Evolutionary conservation across 1,284 basidiomycete genomes (phyloP), one percentile per base, ranked within the genome.

Genomic region (Clitocybe nebularis): DNA sequence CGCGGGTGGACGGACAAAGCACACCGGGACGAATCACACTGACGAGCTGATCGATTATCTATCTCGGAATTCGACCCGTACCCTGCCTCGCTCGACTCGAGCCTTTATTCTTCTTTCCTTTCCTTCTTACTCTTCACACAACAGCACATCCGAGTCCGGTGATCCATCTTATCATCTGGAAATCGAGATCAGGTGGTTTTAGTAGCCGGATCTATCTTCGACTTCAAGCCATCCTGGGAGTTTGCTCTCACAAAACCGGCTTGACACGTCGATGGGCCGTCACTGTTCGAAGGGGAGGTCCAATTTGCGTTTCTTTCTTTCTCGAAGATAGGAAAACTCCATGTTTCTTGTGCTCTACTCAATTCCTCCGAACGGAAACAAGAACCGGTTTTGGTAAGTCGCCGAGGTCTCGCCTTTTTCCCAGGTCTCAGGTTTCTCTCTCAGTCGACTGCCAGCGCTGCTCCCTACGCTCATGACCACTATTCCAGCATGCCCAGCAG

Each of bases 171-270:
- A n/a, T n/a, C n/a, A n/a, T n/a, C n/a, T n/a, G 29, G 29, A 32
- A 17, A 32, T 32, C 29, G 29, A 32, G 29, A 32, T 32, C 29
- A 32, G 29, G 29, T 32, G 29, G 29, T 32, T n/a, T 32, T 32
- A 32, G 29, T 32, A 32, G 29, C 29, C 29, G 29, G 29, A 17
- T 13, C 29, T 32, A 32, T 16, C 4, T 32, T 32, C 19, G 29
- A 30, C 5, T n/a, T 29, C 26, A 3, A 4, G 26, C 26, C 26
- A 14, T 29, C 19, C 13, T 32, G 14, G 14, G 29, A 3, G 28
- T 30, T 32, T 13, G 29, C 26, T 29, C 8, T 2, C 13, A 17
- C 29, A 17, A 32, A 13, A 14, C 13, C 29, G 29, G 29, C 5
- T 5, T 9, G 29, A 32, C 26, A 29, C 26, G 26, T 29, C 14